These are phyloP conservation scores for Abrus precatorius DNA, from an alignment of 306 rosid genomes.

Conservation along the genomic window DNA sequence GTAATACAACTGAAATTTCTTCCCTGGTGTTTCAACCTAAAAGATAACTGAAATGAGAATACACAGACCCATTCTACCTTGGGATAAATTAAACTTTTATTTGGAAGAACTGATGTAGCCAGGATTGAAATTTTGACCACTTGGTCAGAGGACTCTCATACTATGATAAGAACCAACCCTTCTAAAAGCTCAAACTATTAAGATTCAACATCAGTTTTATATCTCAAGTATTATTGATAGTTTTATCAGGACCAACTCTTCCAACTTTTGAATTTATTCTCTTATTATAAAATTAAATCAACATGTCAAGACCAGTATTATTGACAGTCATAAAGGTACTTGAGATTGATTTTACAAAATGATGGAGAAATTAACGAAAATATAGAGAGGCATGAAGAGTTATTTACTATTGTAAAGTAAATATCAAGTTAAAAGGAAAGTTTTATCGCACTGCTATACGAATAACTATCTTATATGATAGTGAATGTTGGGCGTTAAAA, in stretches of 20 bases:
- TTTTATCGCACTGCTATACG: too few relatives aligned
- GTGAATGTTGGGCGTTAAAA: too few relatives aligned
- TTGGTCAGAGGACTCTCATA: background rate
- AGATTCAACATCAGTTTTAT: background rate
- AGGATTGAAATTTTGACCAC: background rate
- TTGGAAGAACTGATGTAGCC: constrained; percentile 8
- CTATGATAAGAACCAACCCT: constrained; percentile 5
- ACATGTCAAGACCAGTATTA: too few relatives aligned
- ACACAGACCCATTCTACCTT: background rate
- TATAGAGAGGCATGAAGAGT: too few relatives aligned
- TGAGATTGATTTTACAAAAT: too few relatives aligned
- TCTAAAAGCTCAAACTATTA: background rate
- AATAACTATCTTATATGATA: too few relatives aligned
- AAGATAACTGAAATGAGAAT: background rate
- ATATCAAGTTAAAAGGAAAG: too few relatives aligned
- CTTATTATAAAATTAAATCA: background rate
- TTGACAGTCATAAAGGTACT: too few relatives aligned
- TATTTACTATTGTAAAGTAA: too few relatives aligned
- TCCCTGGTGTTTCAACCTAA: background rate
- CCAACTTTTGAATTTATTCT: constrained; percentile 10
- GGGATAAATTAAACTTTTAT: background rate
- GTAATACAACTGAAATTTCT: background rate
- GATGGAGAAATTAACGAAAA: too few relatives aligned
- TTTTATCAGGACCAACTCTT: constrained; percentile 7
- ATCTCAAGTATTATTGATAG: constrained; percentile 16